Evolutionary conservation across 495 filamentous ascomycete species (phyloP), one percentile per base, ranked within the genome.

Genomic region (Lophium mytilinum): DNA sequence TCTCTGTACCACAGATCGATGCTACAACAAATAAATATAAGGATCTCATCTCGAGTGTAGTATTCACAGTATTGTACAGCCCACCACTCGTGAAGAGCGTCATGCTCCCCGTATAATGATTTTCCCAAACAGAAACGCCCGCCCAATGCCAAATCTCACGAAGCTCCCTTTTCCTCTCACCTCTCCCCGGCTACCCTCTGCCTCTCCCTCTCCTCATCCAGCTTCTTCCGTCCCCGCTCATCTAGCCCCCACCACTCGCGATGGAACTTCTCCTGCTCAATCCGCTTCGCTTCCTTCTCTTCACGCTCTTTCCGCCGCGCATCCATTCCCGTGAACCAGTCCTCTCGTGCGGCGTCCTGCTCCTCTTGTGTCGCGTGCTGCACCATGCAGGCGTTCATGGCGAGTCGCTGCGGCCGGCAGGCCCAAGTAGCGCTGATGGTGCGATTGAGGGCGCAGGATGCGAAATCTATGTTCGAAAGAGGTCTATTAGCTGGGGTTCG

Each of bases 351-450:
- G 15, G 80, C 82, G 73, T 98, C 93, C 68, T 90, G 81, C 72
- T 95, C 87, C 53, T 82, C 84, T 51, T 80, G 86, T 40, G 86
- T 93, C 15, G 91, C 90, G 72, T 94, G 84, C 39, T 75, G 66
- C 52, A 90, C 71, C 92, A 98, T 96, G 74, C 93, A 98, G 50
- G 73, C 77, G 73, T 97, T 97, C 93, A 98, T 98, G 18, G 81
- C 76, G 37, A 84, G 80, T 42, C 87, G 86, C 62, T 90, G 77
- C 9, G 74, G 70, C 30, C 90, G 86, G 74, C 93, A 98, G 14
- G 82, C 78, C 80, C 90, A 96, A 2, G 88, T 84, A 15, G 89
- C 86, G 36, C 84, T 86, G 63, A 96, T 76, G 10, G 94, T 97
- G 52, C 89, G 86, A 70, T 83, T 83, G 37, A 81, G 78, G 24